Evolutionary conservation across 192 early-diverging fungal species (phyloP).

Genomic region (Oehlia diaphana): DNA sequence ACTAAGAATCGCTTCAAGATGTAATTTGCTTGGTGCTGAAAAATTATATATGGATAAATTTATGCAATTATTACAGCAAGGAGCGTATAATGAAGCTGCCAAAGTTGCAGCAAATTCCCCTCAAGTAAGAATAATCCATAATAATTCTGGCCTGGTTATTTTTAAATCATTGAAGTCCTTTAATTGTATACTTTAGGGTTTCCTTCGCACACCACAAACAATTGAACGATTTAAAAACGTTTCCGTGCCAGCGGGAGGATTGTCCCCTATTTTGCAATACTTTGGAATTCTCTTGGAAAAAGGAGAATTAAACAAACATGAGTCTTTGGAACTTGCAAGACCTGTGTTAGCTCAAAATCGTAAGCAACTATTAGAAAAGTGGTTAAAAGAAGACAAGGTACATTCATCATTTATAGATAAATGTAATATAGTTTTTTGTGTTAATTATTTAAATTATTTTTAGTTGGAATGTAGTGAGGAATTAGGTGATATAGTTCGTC

Average conservation of each 20-base stretch:
- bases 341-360: slow-evolving; percentile 88
- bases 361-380: slow-evolving; percentile 94
- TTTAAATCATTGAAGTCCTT: not conserved
- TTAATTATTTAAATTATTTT: not conserved
- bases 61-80: slow-evolving; percentile 75
- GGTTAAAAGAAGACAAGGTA: slow-evolving; percentile 96
- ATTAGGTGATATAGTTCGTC: slow-evolving; percentile 95
- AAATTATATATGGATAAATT: slow-evolving; percentile 90
- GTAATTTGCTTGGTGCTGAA: slow-evolving; percentile 91
- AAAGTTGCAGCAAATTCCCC: slow-evolving; percentile 96
- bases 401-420: not conserved
- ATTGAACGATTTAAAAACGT: slow-evolving; percentile 93
- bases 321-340: slow-evolving; percentile 90
- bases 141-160: not conserved
- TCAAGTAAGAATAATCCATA: slow-evolving; percentile 44
- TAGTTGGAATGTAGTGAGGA: slow-evolving; percentile 95
- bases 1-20: slow-evolving; percentile 84
- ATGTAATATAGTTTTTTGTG: not conserved
- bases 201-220: slow-evolving; percentile 90
- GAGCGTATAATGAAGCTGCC: slow-evolving; percentile 85
- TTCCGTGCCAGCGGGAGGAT: slow-evolving; percentile 71
- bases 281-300: slow-evolving; percentile 95
- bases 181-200: slow-evolving; percentile 56
- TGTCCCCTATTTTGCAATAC: slow-evolving; percentile 95
- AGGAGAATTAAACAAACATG: slow-evolving; percentile 91